Evolutionary conservation across 768 basidiomycete species (phyloP).

Genomic region (Gloeostereum incarnatum): DNA sequence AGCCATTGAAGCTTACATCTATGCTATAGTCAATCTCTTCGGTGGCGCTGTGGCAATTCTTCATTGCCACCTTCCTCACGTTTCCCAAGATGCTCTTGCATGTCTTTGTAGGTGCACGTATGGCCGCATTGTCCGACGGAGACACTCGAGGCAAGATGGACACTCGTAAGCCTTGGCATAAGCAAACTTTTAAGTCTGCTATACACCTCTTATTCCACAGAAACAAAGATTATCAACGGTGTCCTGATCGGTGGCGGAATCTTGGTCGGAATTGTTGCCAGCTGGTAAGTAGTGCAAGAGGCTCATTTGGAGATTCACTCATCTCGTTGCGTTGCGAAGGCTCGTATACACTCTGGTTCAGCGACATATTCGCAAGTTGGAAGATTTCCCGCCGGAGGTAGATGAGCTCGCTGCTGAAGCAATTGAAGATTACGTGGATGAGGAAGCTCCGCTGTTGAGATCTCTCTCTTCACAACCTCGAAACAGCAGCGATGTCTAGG

Average conservation of each 20-base stretch:
- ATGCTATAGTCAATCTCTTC: constrained; percentile 54
- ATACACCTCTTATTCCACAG: constrained; percentile 20
- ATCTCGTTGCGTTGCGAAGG: constrained; percentile 26
- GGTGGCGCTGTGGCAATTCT: constrained; percentile 69
- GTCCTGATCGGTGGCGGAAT: constrained; percentile 53
- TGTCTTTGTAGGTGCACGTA: constrained; percentile 70
- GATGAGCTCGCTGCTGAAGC: constrained; percentile 52
- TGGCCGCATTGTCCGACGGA: constrained; percentile 70
- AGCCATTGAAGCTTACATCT: constrained; percentile 1
- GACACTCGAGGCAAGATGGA: constrained; percentile 71
- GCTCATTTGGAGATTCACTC: too few relatives aligned
- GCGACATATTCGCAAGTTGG: constrained; percentile 46
- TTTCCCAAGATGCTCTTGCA: constrained; percentile 67
- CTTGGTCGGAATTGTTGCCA: constrained; percentile 44
- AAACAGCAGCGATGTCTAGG: too few relatives aligned
- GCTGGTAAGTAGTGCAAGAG: constrained; percentile 50
- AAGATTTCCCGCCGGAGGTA: constrained; percentile 35
- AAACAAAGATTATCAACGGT: constrained; percentile 57
- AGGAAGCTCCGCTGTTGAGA: constrained; percentile 47
- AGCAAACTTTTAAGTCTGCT: not conserved
- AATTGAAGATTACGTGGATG: constrained; percentile 43
- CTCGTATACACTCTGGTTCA: constrained; percentile 57
- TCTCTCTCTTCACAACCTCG: not conserved
- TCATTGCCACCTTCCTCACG: constrained; percentile 59
- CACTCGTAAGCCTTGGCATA: constrained; percentile 35